A percentile compares a stretch with the other conserved stretches of the same genome.
These are phyloP conservation scores for Ajuga reptans DNA, from an alignment of 305 asterid genomes.

Conservation along the genomic window DNA sequence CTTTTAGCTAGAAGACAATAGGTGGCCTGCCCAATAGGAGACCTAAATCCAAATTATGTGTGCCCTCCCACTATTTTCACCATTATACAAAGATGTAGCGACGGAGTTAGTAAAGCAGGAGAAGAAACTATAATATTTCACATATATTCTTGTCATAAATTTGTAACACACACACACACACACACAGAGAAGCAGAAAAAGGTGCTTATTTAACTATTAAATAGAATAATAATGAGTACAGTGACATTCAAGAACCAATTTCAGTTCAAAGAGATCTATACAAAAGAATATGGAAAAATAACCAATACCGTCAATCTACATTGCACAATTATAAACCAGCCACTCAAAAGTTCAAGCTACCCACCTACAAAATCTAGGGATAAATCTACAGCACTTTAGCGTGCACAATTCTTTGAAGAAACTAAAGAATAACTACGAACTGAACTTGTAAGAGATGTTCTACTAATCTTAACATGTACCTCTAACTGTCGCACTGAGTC, in stretches of 20 bases:
- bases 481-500: constrained; percentile 91
- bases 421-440: constrained; percentile 32
- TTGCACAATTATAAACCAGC: constrained; percentile 14
- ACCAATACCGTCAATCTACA: constrained; percentile 20
- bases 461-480: constrained; percentile 58
- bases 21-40: not conserved
- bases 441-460: constrained; percentile 33
- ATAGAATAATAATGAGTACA: constrained; percentile 18
- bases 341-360: constrained; percentile 25
- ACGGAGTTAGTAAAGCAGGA: not conserved
- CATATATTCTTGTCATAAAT: not conserved
- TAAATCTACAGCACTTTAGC: constrained; percentile 25
- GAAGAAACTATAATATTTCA: not conserved
- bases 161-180: not conserved
- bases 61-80: not conserved
- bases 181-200: not conserved
- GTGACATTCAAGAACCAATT: constrained; percentile 19
- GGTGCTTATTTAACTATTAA: not conserved
- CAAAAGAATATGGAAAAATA: constrained; percentile 9
- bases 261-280: constrained; percentile 21
- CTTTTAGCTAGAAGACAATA: not conserved
- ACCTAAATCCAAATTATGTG: constrained; percentile 10
- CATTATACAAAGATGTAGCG: not conserved
- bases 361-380: constrained; percentile 18
- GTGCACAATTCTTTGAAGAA: constrained; percentile 31